Evolutionary conservation across 2,329 filamentous ascomycete genomes (phyloP), one percentile per base, ranked within the genome.

Genomic region (Monilinia fructicola): DNA sequence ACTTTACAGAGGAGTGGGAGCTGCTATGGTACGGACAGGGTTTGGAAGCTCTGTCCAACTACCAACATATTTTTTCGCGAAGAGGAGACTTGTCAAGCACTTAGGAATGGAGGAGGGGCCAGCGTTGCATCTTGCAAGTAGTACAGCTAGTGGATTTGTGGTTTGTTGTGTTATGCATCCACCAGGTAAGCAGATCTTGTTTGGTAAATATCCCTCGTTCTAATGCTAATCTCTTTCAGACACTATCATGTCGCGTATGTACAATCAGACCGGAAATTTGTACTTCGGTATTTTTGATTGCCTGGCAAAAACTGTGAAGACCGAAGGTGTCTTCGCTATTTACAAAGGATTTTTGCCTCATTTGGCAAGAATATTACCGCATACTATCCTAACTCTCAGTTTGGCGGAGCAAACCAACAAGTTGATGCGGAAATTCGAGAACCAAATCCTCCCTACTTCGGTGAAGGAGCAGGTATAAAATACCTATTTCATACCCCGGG

Each of bases 341-440:
- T 99, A 99, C 83, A 99, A 99, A 83, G 95, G 95, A 67, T 97
- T 96, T 82, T 87, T 97, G 75, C 95, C 95, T 21, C 95, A 99
- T 80, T 81, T 99, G 71, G 93, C 95, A 42, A 85, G 95, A 74
- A 98, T 99, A 74, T 81, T 99, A 74, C 95, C 95, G 55, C 95
- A 99, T 78, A 99, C 95, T 50, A 93, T 98, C 76, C 80, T 98
- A 72, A 99, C 94, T 0, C 85, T 99, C 72, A 95, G 89, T 70
- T 82, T 99, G 75, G 95, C 95, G 3, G 95, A 99, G 80, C 95
- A 99, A 81, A 98, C 95, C 12, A 97, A 96, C 79, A 97, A 96
- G 82, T 79, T 96, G 64, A 88, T 99, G 81, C 85, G 90, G 71
- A 90, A 86, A 77, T 79, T 96, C 44, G 95, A 99, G 79, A 75